Base-by-base conservation (phyloP, 1,284 basidiomycete species). In the Mycena sp. region DNA sequence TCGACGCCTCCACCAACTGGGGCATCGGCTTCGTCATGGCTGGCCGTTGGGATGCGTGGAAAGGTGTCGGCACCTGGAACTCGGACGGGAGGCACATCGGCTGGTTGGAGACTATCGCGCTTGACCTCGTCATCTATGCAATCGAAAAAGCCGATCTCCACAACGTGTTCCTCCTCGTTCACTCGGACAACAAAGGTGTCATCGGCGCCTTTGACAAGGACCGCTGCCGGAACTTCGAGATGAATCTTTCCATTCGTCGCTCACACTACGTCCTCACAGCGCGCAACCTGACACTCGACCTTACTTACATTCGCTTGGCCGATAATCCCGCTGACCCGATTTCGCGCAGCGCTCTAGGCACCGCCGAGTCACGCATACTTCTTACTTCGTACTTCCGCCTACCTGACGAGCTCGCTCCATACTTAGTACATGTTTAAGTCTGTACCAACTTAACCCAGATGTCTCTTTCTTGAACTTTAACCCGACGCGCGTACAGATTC, bases 131-230 rank as follows among this genome's bases (percentile, higher is more conserved):
- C 7, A 55, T 74, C 1, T 62, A 61, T 41, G 48, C 68, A 10
- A 32, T 78, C 6, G 71, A 70, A 14, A 35, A 37, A 3, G 10
- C 16, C 6, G 70, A 67, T 10, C 6, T 69, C 5, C 43, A 30
- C 1, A 46, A 76, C 53, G 14, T 25, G 2, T 44, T 65, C 17
- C 14, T 81, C 6, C 54, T 73, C 0, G 63, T 83, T 6, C 67
- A 75, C 17, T 76, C 76, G 0, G 79, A 83, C 67, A 83, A 83
- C 67, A 60, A 73, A 43, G 80, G 80, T 2, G 75, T 79, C 2
- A 76, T 81, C 19, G 75, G 75, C 12, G 80, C 80, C 2, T 70
- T 77, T 45, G 54, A 63, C 17, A 74, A 77, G 37, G 77, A 77
- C 1, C 61, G 75, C 6, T 74, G 73, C 45, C 38, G 70, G 0